phyloP scores from a whole-genome alignment of 2,329 filamentous ascomycete genomes.

The Aspergillus costaricaensis region DNA sequence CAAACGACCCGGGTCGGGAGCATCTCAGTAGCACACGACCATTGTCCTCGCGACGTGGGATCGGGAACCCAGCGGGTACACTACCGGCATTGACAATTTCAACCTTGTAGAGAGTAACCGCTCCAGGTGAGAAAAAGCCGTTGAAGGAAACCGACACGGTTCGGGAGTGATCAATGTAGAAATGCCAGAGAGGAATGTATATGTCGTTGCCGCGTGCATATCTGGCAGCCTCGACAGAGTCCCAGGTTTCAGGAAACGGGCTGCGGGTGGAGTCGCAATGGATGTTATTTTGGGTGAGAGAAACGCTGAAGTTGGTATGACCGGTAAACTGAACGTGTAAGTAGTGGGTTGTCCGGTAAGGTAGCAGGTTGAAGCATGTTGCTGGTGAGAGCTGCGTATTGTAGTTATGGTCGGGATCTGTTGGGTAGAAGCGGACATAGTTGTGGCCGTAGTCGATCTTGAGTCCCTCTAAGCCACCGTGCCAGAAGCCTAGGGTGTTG shows the following conservation, averaged over 20 bases:
- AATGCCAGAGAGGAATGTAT: constrained; percentile 68
- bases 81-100: constrained; percentile 57
- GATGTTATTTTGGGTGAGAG: constrained; percentile 67
- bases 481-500: constrained; percentile 66
- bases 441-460: constrained; percentile 54
- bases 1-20: constrained; percentile 68
- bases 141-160: constrained; percentile 63
- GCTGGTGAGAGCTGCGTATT: constrained; percentile 59
- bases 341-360: constrained; percentile 57
- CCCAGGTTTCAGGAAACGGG: constrained; percentile 68
- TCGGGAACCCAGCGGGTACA: constrained; percentile 53
- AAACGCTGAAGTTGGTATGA: constrained; percentile 63
- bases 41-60: constrained; percentile 63
- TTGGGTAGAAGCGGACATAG: constrained; percentile 58
- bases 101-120: constrained; percentile 57
- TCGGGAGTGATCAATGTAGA: constrained; percentile 60
- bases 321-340: constrained; percentile 67
- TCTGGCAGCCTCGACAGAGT: constrained; percentile 64
- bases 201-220: constrained; percentile 60
- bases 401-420: constrained; percentile 63
- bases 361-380: constrained; percentile 58
- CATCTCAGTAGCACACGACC: constrained; percentile 65
- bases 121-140: constrained; percentile 61
- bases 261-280: constrained; percentile 57
- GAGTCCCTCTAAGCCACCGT: constrained; percentile 65